A percentile compares a stretch with the other conserved stretches of the same genome.
Evolutionary conservation across 805 yeast genomes (phyloP).

Genomic region (Candida taoyuanica): DNA sequence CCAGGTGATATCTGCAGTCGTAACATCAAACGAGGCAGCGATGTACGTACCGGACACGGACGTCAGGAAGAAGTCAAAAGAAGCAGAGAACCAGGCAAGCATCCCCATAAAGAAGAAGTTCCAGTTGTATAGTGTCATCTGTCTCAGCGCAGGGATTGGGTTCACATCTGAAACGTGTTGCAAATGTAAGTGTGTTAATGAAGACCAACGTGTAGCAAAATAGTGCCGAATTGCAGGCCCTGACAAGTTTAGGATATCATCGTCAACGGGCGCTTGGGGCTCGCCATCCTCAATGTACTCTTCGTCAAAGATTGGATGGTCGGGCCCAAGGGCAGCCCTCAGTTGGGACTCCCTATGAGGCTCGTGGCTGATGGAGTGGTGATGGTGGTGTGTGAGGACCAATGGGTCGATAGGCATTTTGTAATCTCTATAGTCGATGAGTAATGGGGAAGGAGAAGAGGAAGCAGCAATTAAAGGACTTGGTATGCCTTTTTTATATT

Average conservation of each 20-base stretch:
- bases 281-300: background rate
- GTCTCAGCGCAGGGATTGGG: conserved; percentile 39
- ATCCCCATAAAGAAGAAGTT: conserved; percentile 54
- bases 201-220: conserved; percentile 22
- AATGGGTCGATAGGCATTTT: conserved; percentile 14
- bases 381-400: conserved; percentile 10
- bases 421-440: too few relatives aligned
- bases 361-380: conserved; percentile 4
- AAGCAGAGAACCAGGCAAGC: conserved; percentile 69
- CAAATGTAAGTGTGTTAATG: conserved; percentile 23
- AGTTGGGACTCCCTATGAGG: conserved; percentile 3
- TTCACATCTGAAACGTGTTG: conserved; percentile 30
- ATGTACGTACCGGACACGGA: conserved; percentile 50
- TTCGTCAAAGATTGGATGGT: conserved; percentile 1
- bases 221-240: conserved; percentile 13
- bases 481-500: too few relatives aligned
- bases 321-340: conserved; percentile 1
- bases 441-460: background rate
- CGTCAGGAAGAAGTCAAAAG: conserved; percentile 68
- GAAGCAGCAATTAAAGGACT: too few relatives aligned
- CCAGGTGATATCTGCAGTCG: conserved; percentile 58
- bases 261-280: conserved; percentile 4
- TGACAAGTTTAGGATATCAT: conserved; percentile 9
- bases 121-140: conserved; percentile 44
- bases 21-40: conserved; percentile 42